Conservation (phyloP, 2,329 filamentous ascomycete species). For the Fusarium keratoplasticum region DNA sequence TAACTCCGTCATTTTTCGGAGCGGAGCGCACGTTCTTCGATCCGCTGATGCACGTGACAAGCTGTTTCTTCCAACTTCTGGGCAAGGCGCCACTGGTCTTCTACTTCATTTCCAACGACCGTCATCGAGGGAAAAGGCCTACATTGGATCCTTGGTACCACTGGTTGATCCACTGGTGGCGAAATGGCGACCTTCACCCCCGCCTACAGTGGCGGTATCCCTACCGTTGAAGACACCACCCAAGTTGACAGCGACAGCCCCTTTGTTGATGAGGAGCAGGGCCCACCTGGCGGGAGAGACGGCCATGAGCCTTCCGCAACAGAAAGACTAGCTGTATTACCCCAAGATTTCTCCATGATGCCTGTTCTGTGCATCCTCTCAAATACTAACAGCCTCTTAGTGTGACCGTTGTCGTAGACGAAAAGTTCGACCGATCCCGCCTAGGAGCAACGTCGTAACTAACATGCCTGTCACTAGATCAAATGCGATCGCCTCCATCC, state of each 20-base stretch:
- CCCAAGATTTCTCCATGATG: neutral
- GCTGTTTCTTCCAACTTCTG: neutral
- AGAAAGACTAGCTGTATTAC: neutral
- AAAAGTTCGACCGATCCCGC: neutral
- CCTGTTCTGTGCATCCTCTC: neutral
- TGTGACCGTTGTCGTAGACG: neutral
- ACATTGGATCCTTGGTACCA: neutral
- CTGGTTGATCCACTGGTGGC: too few relatives aligned
- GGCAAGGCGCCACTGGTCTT: neutral
- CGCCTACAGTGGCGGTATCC: neutral
- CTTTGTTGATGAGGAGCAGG: neutral
- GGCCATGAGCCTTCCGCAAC: neutral
- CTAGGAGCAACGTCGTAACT: neutral
- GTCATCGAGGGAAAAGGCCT: neutral
- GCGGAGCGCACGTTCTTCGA: neutral
- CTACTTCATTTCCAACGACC: neutral
- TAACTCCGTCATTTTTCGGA: neutral
- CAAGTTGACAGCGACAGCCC: neutral
- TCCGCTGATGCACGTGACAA: neutral
- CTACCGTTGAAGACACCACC: neutral
- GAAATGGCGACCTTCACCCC: neutral
- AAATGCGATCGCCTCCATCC: neutral
- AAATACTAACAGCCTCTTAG: neutral
- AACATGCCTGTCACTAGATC: neutral
- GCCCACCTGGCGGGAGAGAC: neutral